phyloP scores from a whole-genome alignment of 768 basidiomycete species.

The Boletus huronensis region DNA sequence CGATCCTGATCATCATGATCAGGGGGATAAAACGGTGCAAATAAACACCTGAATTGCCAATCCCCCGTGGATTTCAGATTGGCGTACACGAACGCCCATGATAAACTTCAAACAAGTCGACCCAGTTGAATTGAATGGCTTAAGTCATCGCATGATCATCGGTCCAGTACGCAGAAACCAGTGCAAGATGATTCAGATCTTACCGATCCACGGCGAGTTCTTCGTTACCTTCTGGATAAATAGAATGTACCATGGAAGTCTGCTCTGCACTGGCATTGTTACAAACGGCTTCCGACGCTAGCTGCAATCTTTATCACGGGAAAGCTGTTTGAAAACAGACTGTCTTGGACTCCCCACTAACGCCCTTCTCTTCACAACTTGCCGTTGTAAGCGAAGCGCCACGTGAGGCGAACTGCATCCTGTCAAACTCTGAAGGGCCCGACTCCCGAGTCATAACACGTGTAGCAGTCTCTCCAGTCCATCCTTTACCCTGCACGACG shows the following conservation, averaged over 20 bases:
- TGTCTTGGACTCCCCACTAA: neutral
- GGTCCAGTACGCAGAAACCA: neutral
- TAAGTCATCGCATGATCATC: too few species aligned
- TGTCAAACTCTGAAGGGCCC: neutral
- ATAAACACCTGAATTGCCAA: too few species aligned
- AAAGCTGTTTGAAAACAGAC: neutral
- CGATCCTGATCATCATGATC: too few species aligned
- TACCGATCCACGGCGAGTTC: neutral
- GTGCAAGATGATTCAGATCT: neutral
- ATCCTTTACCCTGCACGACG: slow-evolving; percentile 9
- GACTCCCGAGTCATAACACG: neutral
- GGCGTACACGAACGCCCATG: too few species aligned
- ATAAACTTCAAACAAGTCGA: too few species aligned
- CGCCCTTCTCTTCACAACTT: neutral
- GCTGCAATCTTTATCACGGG: neutral
- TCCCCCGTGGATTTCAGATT: too few species aligned
- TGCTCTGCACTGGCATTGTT: neutral
- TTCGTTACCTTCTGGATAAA: neutral
- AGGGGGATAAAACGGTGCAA: too few species aligned
- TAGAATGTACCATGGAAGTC: neutral
- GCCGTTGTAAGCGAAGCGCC: neutral
- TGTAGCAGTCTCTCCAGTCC: slow-evolving; percentile 1
- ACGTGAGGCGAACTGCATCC: slow-evolving; percentile 1
- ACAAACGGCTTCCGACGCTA: neutral
- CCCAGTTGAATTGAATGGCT: too few species aligned